Conservation (phyloP, 176 grass and related monocot genomes). For the Oryza officinalis region DNA sequence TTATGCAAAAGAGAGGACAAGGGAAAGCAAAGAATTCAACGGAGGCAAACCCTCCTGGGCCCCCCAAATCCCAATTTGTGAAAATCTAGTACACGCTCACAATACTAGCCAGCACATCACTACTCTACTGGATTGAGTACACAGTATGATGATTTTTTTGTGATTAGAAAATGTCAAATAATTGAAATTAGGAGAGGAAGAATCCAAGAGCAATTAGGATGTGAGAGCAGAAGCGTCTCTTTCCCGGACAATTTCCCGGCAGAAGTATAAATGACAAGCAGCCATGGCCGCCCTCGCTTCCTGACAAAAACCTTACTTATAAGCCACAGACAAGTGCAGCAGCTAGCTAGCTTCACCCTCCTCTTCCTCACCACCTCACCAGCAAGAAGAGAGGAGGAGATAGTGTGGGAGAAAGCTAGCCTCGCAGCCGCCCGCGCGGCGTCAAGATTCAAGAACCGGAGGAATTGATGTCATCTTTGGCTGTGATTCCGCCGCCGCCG, state of each 20-base stretch:
- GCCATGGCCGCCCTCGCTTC: constrained; percentile 15
- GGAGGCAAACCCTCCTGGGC: constrained; percentile 2
- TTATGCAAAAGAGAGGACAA: neutral
- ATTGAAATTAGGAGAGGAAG: neutral
- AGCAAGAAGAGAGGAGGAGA: neutral
- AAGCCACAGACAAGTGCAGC: constrained; percentile 40
- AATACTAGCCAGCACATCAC: neutral
- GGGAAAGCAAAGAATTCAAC: neutral
- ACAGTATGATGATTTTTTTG: neutral
- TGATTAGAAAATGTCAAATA: neutral
- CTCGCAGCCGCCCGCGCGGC: no score
- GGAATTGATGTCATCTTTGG: constrained; percentile 37
- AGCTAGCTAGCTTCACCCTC: neutral
- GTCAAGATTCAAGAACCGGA: neutral
- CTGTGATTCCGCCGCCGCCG: constrained; percentile 1
- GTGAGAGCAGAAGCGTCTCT: neutral
- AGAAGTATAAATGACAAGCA: constrained; percentile 43
- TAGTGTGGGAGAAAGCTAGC: neutral
- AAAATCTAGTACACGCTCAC: neutral
- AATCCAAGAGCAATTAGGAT: constrained; percentile 9
- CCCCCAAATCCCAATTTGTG: constrained; percentile 7
- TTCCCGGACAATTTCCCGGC: constrained; percentile 38
- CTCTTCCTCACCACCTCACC: neutral
- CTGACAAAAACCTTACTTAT: constrained; percentile 52
- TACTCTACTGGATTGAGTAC: neutral